Base-by-base conservation (phyloP, 2,329 filamentous ascomycete genomes). In the Fulvia fulva region DNA sequence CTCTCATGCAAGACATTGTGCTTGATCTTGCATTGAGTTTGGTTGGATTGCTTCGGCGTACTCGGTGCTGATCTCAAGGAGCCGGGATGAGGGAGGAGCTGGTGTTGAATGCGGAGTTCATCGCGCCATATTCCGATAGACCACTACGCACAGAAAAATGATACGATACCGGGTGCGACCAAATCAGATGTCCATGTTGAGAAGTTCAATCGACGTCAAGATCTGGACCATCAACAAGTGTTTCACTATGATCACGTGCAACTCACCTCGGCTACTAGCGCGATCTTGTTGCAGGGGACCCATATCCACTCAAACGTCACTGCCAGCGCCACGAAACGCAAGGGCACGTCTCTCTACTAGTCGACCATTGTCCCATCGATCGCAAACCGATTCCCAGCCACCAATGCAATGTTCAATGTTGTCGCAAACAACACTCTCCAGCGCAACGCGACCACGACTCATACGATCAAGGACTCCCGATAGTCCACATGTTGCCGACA, bases 401-500 rank as follows among this genome's bases (percentile, higher is more conserved):
- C 43, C 45, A 56, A 51, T 51, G 54, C 54, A 41, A 51, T 32
- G n/a, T 19, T 25, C 19, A 51, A 49, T 49, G 32, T 37, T 19
- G 28, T 22, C 23, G n/a, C 37, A 5, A 22, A 22, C 25, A 53
- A 28, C 32, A n/a, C 5, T 5, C n/a, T 19, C 11, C 47, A 30
- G 47, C 47, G 47, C 47, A 32, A 45, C 54, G 45, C 32, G 45
- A 56, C 22, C 46, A 8, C 44, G 23, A 7, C 3, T n/a, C 22
- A 14, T 11, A n/a, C 25, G n/a, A 50, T 11, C 22, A 11, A 28
- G 25, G 46, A 50, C 46, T 3, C 28, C 19, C 43, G 32, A 49
- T 46, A 41, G 32, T 55, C 58, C 44, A 56, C 62, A 77, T 77
- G 75, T 67, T 70, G 59, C 63, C 71, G 23, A 52, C 55, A 65